These are phyloP conservation scores for Elongisporangium prolatum DNA, from an alignment of 352 stramenopile species.

Conservation along the genomic window DNA sequence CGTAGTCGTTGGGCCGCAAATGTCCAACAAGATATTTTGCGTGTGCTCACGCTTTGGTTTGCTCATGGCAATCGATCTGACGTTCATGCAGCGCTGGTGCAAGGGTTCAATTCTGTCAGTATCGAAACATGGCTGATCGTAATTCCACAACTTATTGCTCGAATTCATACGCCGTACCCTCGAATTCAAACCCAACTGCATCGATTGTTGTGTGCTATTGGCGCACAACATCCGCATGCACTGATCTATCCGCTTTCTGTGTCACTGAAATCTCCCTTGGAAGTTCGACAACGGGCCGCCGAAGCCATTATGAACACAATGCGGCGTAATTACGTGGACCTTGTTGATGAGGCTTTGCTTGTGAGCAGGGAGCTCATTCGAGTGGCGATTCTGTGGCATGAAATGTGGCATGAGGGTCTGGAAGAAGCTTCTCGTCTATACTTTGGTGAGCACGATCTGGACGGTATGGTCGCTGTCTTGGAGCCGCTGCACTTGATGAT, in stretches of 20 bases:
- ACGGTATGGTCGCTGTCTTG: conserved; percentile 94
- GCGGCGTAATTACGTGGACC: conserved; percentile 87
- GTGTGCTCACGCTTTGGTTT: conserved; percentile 98
- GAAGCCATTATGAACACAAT: conserved; percentile 95
- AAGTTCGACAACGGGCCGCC: conserved; percentile 85
- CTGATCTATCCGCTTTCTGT: conserved; percentile 98
- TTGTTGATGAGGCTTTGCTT: conserved; percentile 93
- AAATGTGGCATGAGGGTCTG: conserved; percentile 98
- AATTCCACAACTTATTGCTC: conserved; percentile 95
- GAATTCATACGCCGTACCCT: conserved; percentile 67
- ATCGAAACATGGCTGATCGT: conserved; percentile 98
- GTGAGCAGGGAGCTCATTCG: conserved; percentile 98
- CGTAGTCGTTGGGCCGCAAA: conserved; percentile 94
- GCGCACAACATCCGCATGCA: conserved; percentile 95
- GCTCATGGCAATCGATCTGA: conserved; percentile 92
- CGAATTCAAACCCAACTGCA: conserved; percentile 81
- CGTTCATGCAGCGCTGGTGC: conserved; percentile 72
- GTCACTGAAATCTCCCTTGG: conserved; percentile 93
- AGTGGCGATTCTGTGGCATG: conserved; percentile 98
- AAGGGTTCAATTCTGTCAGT: conserved; percentile 89
- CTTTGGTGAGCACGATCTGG: conserved; percentile 96
- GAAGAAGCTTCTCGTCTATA: conserved; percentile 96
- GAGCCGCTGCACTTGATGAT: conserved; percentile 92
- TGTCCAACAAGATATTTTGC: conserved; percentile 98
- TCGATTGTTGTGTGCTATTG: conserved; percentile 84